A percentile compares a stretch with the other conserved stretches of the same genome.
Conservation (phyloP, 2,329 filamentous ascomycete genomes). For the Aspergillus fijiensis region DNA sequence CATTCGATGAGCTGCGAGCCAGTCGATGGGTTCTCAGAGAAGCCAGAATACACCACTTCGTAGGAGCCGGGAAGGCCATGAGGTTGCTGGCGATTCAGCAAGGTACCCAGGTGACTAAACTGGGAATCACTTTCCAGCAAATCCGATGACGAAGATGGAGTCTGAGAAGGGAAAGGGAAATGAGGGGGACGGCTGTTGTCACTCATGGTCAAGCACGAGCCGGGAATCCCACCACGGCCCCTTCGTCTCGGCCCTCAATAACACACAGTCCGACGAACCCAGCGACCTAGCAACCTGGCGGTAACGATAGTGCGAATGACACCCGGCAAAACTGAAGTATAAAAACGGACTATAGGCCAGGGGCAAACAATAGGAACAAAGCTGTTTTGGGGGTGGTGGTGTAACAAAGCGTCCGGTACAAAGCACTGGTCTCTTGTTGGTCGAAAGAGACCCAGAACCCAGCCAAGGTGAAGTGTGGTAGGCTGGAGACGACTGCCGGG, state of each 20-base stretch:
- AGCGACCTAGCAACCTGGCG: neutral
- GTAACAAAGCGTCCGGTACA: neutral
- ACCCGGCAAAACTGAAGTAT: neutral
- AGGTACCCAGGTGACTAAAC: slow-evolving; percentile 18
- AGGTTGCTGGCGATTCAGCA: slow-evolving; percentile 19
- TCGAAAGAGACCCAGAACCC: slow-evolving; percentile 5
- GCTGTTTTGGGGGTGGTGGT: neutral
- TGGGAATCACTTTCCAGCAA: slow-evolving; percentile 16
- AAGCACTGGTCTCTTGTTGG: slow-evolving; percentile 4
- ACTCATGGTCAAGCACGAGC: slow-evolving; percentile 21
- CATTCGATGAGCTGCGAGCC: slow-evolving; percentile 9
- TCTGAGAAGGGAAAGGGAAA: slow-evolving; percentile 16
- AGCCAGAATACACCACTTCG: slow-evolving; percentile 16
- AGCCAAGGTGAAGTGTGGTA: slow-evolving; percentile 14
- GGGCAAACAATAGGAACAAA: slow-evolving; percentile 8
- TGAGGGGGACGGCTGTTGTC: slow-evolving; percentile 21
- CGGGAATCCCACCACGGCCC: slow-evolving; percentile 9
- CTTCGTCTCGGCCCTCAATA: slow-evolving; percentile 12
- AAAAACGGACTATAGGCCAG: slow-evolving; percentile 6
- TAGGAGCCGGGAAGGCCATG: slow-evolving; percentile 16
- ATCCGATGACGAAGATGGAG: slow-evolving; percentile 19
- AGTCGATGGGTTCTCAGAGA: slow-evolving; percentile 14
- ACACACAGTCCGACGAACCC: slow-evolving; percentile 1
- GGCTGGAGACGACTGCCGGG: slow-evolving; percentile 21
- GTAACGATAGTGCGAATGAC: neutral